phyloP scores from a whole-genome alignment of 139 green algal species.

The Microglena sp. region DNA sequence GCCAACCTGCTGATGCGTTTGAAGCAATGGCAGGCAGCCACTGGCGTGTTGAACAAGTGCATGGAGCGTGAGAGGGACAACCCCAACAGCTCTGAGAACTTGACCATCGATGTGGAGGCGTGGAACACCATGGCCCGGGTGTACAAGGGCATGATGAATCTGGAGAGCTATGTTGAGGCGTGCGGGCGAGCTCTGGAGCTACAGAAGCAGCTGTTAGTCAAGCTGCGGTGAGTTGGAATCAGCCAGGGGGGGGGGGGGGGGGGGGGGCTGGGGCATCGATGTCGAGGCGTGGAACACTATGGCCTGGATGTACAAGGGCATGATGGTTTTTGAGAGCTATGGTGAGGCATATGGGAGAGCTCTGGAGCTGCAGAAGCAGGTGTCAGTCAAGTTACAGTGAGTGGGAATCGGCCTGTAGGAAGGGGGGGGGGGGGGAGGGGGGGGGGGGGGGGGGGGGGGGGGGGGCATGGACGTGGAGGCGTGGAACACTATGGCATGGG shows the following conservation, averaged over 20 bases:
- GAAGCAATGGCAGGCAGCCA: slow-evolving; percentile 32
- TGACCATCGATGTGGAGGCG: slow-evolving; percentile 41
- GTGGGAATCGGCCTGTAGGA: too few relatives aligned
- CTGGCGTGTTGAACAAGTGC: slow-evolving; percentile 30
- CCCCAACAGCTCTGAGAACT: slow-evolving; percentile 24
- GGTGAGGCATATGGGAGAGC: slow-evolving; percentile 11
- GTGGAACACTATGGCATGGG: slow-evolving; percentile 25
- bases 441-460: too few relatives aligned
- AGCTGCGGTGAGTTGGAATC: too few relatives aligned
- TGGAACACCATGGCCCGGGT: slow-evolving; percentile 23
- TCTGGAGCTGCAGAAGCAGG: slow-evolving; percentile 26
- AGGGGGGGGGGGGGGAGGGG: too few relatives aligned
- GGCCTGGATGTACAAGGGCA: slow-evolving; percentile 26
- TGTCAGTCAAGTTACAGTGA: slow-evolving; percentile 33
- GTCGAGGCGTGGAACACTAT: slow-evolving; percentile 26
- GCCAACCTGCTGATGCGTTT: slow-evolving; percentile 55
- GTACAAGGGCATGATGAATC: slow-evolving; percentile 26
- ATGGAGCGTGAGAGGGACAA: too few relatives aligned
- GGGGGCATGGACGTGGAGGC: slow-evolving; percentile 14
- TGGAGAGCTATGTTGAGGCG: slow-evolving; percentile 30
- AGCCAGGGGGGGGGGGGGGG: too few relatives aligned
- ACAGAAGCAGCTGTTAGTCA: slow-evolving; percentile 34
- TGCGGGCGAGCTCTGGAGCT: slow-evolving; percentile 21
- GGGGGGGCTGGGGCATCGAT: too few relatives aligned
- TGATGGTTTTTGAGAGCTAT: slow-evolving; percentile 25